Conservation (phyloP, 108 stramenopile genomes). For the Cyclotella distinguenda region DNA sequence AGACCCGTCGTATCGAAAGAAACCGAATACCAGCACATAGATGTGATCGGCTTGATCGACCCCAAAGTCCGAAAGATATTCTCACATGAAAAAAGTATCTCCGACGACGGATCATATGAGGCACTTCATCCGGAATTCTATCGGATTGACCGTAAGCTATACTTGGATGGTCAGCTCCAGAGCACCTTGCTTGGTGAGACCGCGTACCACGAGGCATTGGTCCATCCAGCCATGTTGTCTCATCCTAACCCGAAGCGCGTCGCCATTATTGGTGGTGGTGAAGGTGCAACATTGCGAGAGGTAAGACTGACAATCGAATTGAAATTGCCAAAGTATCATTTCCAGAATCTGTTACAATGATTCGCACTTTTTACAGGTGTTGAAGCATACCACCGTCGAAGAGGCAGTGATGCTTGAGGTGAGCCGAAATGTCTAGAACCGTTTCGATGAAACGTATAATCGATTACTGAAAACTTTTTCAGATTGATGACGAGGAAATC, state of each 20-base stretch:
- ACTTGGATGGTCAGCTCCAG: constrained; percentile 66
- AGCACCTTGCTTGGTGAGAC: constrained; percentile 41
- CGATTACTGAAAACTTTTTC: background rate
- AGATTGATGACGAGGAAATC: constrained; percentile 55
- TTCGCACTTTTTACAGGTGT: constrained; percentile 2
- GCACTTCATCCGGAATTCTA: constrained; percentile 53
- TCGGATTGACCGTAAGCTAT: constrained; percentile 53
- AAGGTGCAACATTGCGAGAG: constrained; percentile 80
- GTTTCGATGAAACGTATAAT: background rate
- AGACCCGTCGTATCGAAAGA: constrained; percentile 37
- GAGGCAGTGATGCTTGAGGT: constrained; percentile 68
- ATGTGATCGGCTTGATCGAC: constrained; percentile 60
- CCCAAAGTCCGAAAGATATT: constrained; percentile 30
- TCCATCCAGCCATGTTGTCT: constrained; percentile 92
- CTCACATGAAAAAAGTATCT: constrained; percentile 43
- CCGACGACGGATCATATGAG: constrained; percentile 58
- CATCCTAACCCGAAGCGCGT: constrained; percentile 74
- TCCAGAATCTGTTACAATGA: background rate
- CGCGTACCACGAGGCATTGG: constrained; percentile 84
- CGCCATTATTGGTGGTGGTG: constrained; percentile 78
- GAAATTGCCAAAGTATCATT: constrained; percentile 21
- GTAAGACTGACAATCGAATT: constrained; percentile 50
- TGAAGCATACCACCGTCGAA: constrained; percentile 85
- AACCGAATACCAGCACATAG: constrained; percentile 31
- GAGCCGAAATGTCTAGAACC: background rate